A percentile compares a stretch with the other conserved stretches of the same genome.
Conservation (phyloP, 495 filamentous ascomycete species). For the Daldinia loculata region DNA sequence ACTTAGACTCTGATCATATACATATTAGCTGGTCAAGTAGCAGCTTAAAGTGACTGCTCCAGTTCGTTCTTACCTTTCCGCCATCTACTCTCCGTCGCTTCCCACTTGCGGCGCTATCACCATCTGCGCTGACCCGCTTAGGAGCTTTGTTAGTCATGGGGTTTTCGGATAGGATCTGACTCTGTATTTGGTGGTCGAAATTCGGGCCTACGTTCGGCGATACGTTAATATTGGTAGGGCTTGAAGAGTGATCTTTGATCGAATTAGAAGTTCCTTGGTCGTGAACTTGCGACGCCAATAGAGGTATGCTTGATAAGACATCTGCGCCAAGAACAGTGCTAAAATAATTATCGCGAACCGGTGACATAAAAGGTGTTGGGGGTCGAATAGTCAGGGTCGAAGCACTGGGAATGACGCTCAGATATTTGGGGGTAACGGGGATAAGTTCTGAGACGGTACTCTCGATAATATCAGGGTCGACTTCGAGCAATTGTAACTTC, state of each 20-base stretch:
- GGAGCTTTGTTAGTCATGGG: conserved; percentile 1
- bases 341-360: conserved; percentile 39
- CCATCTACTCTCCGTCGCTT: conserved; percentile 34
- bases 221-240: conserved; percentile 36
- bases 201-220: conserved; percentile 19
- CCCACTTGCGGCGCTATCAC: conserved; percentile 5
- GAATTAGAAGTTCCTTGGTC: conserved; percentile 10
- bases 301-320: conserved; percentile 10
- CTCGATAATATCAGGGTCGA: conserved; percentile 38
- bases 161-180: conserved; percentile 26
- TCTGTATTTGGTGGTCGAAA: conserved; percentile 27
- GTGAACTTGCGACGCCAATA: conserved; percentile 3
- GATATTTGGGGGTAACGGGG: conserved; percentile 33
- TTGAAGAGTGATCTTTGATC: conserved; percentile 16
- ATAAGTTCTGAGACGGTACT: conserved; percentile 34
- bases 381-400: conserved; percentile 36
- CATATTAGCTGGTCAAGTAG: conserved; percentile 8
- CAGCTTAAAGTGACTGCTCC: not conserved
- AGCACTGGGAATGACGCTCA: conserved; percentile 39
- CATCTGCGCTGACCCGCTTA: conserved; percentile 30
- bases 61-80: conserved; percentile 29
- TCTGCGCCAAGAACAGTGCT: conserved; percentile 34
- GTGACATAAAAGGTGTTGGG: conserved; percentile 28
- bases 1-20: conserved; percentile 2
- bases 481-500: conserved; percentile 35